Conservation (phyloP, 768 basidiomycete species). For the Podaxis carcinomalis region DNA sequence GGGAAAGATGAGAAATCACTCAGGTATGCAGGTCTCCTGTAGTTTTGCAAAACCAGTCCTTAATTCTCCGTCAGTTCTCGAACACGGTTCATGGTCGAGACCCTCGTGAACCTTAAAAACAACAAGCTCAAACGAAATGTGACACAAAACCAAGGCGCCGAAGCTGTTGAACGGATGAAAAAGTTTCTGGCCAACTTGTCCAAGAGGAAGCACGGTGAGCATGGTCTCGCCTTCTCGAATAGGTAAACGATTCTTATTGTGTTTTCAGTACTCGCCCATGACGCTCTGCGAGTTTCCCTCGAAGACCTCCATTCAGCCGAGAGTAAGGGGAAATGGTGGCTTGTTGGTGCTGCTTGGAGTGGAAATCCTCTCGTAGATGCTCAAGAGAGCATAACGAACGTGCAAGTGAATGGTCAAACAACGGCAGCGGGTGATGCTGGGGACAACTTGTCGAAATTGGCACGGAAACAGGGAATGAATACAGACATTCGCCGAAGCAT, state of each 20-base stretch:
- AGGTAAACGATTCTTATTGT: not conserved
- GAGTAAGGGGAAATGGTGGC: slow-evolving; percentile 96
- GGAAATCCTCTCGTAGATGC: slow-evolving; percentile 87
- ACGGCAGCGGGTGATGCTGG: slow-evolving; percentile 22
- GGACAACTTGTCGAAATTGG: slow-evolving; percentile 65
- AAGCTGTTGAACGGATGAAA: slow-evolving; percentile 82
- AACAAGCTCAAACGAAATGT: slow-evolving; percentile 71
- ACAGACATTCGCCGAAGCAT: slow-evolving; percentile 90
- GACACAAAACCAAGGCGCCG: slow-evolving; percentile 65
- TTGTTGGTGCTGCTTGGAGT: slow-evolving; percentile 94
- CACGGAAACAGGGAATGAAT: slow-evolving; percentile 96
- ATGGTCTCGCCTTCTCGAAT: not conserved
- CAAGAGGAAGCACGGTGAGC: slow-evolving; percentile 72
- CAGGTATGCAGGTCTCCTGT: slow-evolving; percentile 36
- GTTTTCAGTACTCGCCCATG: slow-evolving; percentile 67
- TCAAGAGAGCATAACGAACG: slow-evolving; percentile 26
- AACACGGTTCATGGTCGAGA: slow-evolving; percentile 94
- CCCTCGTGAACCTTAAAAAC: slow-evolving; percentile 86
- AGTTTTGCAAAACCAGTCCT: not conserved
- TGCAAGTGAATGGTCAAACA: slow-evolving; percentile 21
- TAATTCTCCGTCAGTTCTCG: slow-evolving; percentile 57
- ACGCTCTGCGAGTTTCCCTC: slow-evolving; percentile 81
- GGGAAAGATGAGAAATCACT: slow-evolving; percentile 38
- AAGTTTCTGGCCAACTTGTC: slow-evolving; percentile 74
- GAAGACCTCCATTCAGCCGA: slow-evolving; percentile 82